phyloP scores from a whole-genome alignment of 2,329 filamentous ascomycete genomes.

The Scytalidium sp. region DNA sequence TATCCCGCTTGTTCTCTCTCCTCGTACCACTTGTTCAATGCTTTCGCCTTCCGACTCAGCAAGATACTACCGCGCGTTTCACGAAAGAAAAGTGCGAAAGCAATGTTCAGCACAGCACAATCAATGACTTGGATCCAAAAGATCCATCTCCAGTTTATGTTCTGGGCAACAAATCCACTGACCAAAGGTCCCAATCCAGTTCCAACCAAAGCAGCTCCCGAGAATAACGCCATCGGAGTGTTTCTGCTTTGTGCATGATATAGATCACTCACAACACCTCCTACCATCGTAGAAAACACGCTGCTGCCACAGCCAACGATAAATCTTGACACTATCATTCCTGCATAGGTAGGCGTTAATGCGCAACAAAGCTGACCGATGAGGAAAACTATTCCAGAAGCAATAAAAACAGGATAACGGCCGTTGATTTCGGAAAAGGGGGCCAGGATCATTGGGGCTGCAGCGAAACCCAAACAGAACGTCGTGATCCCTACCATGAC shows the following conservation, averaged over 20 bases:
- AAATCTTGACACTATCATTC: constrained; percentile 74
- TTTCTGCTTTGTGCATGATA: constrained; percentile 78
- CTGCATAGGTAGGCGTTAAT: constrained; percentile 64
- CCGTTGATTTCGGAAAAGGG: constrained; percentile 89
- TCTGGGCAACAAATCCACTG: constrained; percentile 64
- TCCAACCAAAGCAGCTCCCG: constrained; percentile 73
- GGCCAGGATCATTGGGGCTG: constrained; percentile 84
- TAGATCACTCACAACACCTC: constrained; percentile 86
- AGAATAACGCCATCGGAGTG: constrained; percentile 86
- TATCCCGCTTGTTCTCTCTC: constrained; percentile 56
- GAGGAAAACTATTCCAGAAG: constrained; percentile 69
- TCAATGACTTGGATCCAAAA: constrained; percentile 83
- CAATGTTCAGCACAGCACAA: constrained; percentile 58
- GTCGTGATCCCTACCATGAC: constrained; percentile 74
- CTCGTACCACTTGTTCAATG: constrained; percentile 77
- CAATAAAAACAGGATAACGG: constrained; percentile 76
- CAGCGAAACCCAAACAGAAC: constrained; percentile 77
- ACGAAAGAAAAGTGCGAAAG: constrained; percentile 68
- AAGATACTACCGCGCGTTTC: constrained; percentile 83
- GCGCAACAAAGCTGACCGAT: constrained; percentile 71
- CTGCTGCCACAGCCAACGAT: constrained; percentile 75
- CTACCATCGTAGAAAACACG: constrained; percentile 83
- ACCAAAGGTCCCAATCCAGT: constrained; percentile 77
- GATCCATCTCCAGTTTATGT: constrained; percentile 76
- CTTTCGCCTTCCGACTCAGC: constrained; percentile 69